Evolutionary conservation across 805 yeast genomes (phyloP), one percentile per base, ranked within the genome.

Genomic region (Saitoella complicata): DNA sequence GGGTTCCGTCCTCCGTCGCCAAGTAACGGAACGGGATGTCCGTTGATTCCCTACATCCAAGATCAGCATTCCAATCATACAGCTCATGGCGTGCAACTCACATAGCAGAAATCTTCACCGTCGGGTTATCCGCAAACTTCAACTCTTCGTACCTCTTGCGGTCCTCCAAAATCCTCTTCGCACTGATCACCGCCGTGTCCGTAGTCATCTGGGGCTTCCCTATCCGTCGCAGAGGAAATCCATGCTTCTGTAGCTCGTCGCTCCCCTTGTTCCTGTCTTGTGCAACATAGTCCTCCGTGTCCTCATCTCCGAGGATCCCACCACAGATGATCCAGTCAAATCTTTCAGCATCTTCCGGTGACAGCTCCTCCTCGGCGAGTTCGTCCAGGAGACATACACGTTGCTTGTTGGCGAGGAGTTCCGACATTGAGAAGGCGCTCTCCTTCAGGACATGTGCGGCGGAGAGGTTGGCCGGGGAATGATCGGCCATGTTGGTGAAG

Each of bases 161-260:
- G 38, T 72, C 71, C 47, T 77, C 75, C n/a, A 84, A 66, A 31
- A 88, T 87, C 39, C 72, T 58, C 55, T 85, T 86, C 1, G 96
- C 85, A 12, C 94, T 85, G 61, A 98, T 74, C 33, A 91, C 80
- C 0, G 97, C 97, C 1, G 98, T 88, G 58, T 88, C 98, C 0
- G 98, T 88, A 11, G 97, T 85, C 97, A 88, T 91, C 60, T 88
- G 98, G 52, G 80, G 72, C 43, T 68, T 72, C 1, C 95, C 97
- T 44, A 88, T 68, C 59, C 95, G 72, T 64, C 91, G 77, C 6
- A 96, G 95, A 1, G 73, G 76, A 56, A 86, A 78, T 0, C 95
- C 94, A 53, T 86, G 78, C 55, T 81, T 80, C 55, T 94, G 72
- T 49, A 88, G 70, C 56, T 87, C 91, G 2, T 87, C 91, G 2